phyloP scores from a whole-genome alignment of 306 rosid species.

The Trifolium pratense region DNA sequence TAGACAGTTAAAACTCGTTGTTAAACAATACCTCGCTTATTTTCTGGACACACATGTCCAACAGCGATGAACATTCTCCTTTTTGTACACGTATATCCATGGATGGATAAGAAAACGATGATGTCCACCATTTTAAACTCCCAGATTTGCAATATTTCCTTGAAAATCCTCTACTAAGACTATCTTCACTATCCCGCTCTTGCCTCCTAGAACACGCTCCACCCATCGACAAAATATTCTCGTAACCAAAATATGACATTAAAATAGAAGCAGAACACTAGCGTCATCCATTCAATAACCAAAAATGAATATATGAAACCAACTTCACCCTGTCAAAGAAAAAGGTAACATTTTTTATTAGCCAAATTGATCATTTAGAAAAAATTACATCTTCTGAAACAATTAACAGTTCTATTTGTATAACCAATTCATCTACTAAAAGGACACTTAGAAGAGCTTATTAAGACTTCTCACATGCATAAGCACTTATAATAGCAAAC shows the following conservation, averaged over 20 bases:
- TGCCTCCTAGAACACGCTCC: slow-evolving; percentile 97
- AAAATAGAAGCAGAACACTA: slow-evolving; percentile 50
- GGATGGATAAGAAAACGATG: slow-evolving; percentile 67
- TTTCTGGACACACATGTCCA: slow-evolving; percentile 73
- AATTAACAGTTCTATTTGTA: not conserved
- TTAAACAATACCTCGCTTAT: slow-evolving; percentile 62
- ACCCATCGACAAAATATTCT: slow-evolving; percentile 69
- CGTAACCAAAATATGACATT: slow-evolving; percentile 48
- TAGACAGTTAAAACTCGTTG: slow-evolving; percentile 8
- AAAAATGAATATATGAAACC: slow-evolving; percentile 45
- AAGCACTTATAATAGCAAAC: not conserved
- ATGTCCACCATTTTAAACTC: slow-evolving; percentile 87
- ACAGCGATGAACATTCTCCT: slow-evolving; percentile 69
- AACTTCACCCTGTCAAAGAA: slow-evolving; percentile 49
- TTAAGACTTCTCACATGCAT: not conserved
- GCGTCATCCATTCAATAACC: slow-evolving; percentile 50
- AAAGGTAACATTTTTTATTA: slow-evolving; percentile 40
- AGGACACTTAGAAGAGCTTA: not conserved
- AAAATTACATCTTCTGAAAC: slow-evolving; percentile 27
- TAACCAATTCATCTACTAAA: not conserved
- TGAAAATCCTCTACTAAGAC: slow-evolving; percentile 52
- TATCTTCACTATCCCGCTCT: slow-evolving; percentile 59
- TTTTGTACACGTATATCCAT: slow-evolving; percentile 51
- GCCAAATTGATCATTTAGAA: slow-evolving; percentile 30
- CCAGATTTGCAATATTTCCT: slow-evolving; percentile 75